Evolutionary conservation across 148 eudicot species (phyloP), one percentile per base, ranked within the genome.

Genomic region (Tetragonia tetragonoides): DNA sequence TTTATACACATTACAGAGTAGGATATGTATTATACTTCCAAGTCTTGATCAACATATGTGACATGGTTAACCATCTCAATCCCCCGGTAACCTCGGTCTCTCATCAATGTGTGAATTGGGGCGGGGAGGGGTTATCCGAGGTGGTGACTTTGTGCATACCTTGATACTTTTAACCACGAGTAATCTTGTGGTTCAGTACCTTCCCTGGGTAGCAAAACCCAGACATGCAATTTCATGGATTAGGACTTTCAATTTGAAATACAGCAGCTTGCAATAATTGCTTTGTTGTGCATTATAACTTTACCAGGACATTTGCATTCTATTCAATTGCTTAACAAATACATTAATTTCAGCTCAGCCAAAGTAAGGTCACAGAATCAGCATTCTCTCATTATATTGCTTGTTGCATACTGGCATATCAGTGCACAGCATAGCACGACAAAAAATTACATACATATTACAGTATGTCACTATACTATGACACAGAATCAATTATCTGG

Each of bases 401-500:
- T 51, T 11, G 56, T 51, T 0, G 56, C 15, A 51, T 51, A 10
- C 6, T 51, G 17, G 56, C 15, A 51, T 51, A 10, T 51, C 15
- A 44, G 9, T 44, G 47, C 47, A 5, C 47, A 44, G 53, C 53
- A 49, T 49, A 49, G 11, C 14, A 10, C 53, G 34, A 49, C 2
- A 49, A 49, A 10, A 49, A 6, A 49, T 49, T 9, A 49, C 53
- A 49, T 49, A 49, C 53, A 8, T 14, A 49, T 49, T 49, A 49
- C 53, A 70, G 10, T 61, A 37, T n/a, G 40, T 57, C 10, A 59
- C 20, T 8, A 69, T 7, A 60, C 12, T 17, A 21, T 40, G 47
- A 60, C 40, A 18, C 37, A 77, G 44, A 7, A 68, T 79, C 72
- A 7, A 68, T 79, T 72, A 84, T 28, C 34, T 28, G 47, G 83